These are phyloP conservation scores for Serendipita sp. DNA, from an alignment of 768 basidiomycete species.

Conservation along the genomic window DNA sequence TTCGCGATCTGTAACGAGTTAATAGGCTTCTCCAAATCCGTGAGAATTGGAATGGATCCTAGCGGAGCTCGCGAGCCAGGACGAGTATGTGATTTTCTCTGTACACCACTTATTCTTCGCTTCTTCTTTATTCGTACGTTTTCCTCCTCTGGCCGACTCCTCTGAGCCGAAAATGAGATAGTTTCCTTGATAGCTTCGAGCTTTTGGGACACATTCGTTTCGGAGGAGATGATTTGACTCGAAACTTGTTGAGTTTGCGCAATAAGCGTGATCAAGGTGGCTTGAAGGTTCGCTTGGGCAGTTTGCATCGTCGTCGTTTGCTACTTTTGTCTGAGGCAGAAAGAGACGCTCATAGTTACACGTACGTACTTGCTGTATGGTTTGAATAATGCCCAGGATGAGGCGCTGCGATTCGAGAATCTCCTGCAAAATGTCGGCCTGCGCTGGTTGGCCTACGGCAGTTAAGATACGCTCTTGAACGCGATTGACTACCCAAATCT, in stretches of 20 bases:
- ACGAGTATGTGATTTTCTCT: too few relatives aligned
- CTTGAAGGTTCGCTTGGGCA: constrained; percentile 2
- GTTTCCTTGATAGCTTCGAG: background rate
- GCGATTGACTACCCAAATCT: background rate
- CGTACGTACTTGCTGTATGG: background rate
- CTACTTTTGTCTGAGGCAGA: background rate
- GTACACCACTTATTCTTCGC: too few relatives aligned
- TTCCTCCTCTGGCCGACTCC: too few relatives aligned
- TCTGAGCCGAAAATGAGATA: too few relatives aligned
- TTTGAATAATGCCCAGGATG: background rate
- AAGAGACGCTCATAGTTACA: background rate
- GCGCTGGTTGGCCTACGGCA: background rate
- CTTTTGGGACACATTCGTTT: background rate
- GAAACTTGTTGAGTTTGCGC: background rate
- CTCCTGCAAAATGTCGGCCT: background rate
- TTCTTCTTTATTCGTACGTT: too few relatives aligned
- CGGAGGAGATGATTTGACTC: background rate
- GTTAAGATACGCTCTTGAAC: background rate
- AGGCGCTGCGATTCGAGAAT: background rate
- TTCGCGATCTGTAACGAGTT: too few relatives aligned
- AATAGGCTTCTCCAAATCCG: too few relatives aligned
- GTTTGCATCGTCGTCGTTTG: background rate
- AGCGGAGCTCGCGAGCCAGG: too few relatives aligned
- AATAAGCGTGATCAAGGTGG: background rate
- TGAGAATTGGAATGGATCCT: too few relatives aligned